Percentiles rank a stretch among this genome's conserved stretches.
These are phyloP conservation scores for Nematodospora anomalae DNA, from an alignment of 1,139 yeast species.

Conservation along the genomic window DNA sequence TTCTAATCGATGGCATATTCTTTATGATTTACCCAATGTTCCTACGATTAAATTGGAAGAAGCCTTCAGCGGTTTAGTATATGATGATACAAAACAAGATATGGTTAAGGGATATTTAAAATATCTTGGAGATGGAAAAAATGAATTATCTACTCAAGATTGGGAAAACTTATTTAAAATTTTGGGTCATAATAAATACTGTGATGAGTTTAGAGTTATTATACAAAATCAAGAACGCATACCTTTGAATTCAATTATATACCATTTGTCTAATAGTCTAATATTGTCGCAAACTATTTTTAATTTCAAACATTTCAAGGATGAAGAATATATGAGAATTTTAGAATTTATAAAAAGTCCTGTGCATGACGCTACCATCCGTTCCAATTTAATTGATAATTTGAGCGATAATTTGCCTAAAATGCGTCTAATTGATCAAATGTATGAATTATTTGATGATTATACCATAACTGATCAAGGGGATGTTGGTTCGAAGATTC, in stretches of 20 bases:
- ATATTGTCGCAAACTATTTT: constrained; percentile 37
- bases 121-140: constrained; percentile 11
- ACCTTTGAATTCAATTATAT: constrained; percentile 21
- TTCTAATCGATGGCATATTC: constrained; percentile 11
- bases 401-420: constrained; percentile 35
- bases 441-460: constrained; percentile 48
- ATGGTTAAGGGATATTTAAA: constrained; percentile 35
- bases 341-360: constrained; percentile 20
- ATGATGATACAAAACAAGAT: constrained; percentile 28
- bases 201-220: constrained; percentile 25
- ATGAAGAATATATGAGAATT: constrained; percentile 15
- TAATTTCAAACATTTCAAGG: constrained; percentile 16
- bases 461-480: constrained; percentile 71
- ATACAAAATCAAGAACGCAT: constrained; percentile 16
- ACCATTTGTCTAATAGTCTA: constrained; percentile 26
- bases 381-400: constrained; percentile 25
- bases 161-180: constrained; percentile 24
- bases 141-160: constrained; percentile 7
- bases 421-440: not conserved
- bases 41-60: constrained; percentile 5
- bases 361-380: constrained; percentile 25
- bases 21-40: constrained; percentile 8
- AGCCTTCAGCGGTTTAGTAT: constrained; percentile 23
- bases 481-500: constrained; percentile 75
- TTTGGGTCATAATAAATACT: constrained; percentile 13